phyloP scores from a whole-genome alignment of 257 asterid genomes.

The Anisodus acutangulus region DNA sequence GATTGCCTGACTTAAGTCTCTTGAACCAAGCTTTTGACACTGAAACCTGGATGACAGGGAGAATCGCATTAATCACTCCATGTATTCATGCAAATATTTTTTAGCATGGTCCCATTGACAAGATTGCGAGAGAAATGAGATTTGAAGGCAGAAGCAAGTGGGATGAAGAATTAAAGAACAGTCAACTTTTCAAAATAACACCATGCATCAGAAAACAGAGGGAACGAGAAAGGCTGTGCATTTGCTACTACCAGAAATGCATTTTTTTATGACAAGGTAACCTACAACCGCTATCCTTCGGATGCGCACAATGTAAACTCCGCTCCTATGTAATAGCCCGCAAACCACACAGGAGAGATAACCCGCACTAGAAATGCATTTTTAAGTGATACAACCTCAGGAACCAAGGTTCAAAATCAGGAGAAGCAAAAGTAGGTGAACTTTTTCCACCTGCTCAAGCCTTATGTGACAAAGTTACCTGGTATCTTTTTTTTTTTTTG shows the following conservation, averaged over 20 bases:
- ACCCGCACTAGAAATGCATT: not conserved
- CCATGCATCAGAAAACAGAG: not conserved
- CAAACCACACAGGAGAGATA: too few species aligned
- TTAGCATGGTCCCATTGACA: not conserved
- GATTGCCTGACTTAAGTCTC: conserved; percentile 40
- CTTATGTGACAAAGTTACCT: not conserved
- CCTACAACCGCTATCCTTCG: too few species aligned
- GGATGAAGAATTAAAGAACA: not conserved
- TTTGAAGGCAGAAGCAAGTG: not conserved
- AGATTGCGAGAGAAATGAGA: not conserved
- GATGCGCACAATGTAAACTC: too few species aligned
- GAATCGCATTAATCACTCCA: not conserved
- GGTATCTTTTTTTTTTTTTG: too few species aligned
- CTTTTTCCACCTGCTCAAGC: not conserved
- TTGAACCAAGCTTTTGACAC: conserved; percentile 44
- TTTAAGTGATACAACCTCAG: not conserved
- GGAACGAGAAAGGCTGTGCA: not conserved
- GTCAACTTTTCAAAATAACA: not conserved
- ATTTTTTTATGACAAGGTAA: too few species aligned
- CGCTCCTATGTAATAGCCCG: too few species aligned
- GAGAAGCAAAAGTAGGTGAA: not conserved
- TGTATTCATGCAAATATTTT: not conserved
- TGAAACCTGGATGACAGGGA: conserved; percentile 49
- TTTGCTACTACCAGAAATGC: not conserved
- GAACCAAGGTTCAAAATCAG: not conserved